phyloP scores from a whole-genome alignment of 352 stramenopile species.

The Albugo laibachii region DNA sequence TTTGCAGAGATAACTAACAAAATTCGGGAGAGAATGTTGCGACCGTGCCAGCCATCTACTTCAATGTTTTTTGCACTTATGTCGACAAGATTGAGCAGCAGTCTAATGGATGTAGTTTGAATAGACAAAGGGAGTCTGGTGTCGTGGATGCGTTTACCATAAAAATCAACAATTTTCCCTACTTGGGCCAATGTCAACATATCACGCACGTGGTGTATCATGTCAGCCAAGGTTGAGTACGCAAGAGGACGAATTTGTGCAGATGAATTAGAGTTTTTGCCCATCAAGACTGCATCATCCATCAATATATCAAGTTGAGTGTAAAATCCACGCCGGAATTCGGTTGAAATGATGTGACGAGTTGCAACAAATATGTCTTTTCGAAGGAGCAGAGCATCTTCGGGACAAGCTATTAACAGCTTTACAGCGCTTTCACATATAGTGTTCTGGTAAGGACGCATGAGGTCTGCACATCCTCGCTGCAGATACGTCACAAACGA shows the following conservation, averaged over 20 bases:
- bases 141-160: conserved; percentile 85
- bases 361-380: conserved; percentile 95
- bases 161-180: conserved; percentile 87
- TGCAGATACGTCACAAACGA: conserved; percentile 96
- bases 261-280: conserved; percentile 58
- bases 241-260: conserved; percentile 87
- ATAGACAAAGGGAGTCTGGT: conserved; percentile 87
- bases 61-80: conserved; percentile 92
- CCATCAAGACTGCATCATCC: conserved; percentile 89
- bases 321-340: conserved; percentile 95
- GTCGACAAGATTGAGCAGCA: conserved; percentile 94
- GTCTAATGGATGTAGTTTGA: conserved; percentile 89
- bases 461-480: conserved; percentile 77
- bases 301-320: conserved; percentile 88
- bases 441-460: conserved; percentile 89
- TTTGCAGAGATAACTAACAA: conserved; percentile 89
- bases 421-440: conserved; percentile 90
- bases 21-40: conserved; percentile 81
- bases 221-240: conserved; percentile 94
- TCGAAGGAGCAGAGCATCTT: conserved; percentile 84
- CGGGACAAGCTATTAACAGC: conserved; percentile 86
- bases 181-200: conserved; percentile 90
- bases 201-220: conserved; percentile 94
- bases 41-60: conserved; percentile 63
- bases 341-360: conserved; percentile 92